Conservation (phyloP, 108 stramenopile genomes). For the Conticribra weissflogii region DNA sequence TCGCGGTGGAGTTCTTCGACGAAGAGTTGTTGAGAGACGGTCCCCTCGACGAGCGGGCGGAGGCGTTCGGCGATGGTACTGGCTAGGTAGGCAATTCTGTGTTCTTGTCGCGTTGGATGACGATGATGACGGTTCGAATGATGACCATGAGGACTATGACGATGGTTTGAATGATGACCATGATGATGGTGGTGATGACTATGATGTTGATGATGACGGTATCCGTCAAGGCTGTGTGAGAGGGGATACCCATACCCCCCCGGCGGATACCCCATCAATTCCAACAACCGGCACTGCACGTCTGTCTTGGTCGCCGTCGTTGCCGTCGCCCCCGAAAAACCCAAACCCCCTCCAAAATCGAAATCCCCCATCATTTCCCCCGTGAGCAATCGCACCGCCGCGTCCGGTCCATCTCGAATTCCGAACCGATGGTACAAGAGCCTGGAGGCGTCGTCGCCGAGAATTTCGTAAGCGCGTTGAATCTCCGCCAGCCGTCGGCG, state of each 20-base stretch:
- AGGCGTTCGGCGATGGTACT: conserved; percentile 63
- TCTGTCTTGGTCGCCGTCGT: background rate
- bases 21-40: conserved; percentile 45
- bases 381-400: conserved; percentile 51
- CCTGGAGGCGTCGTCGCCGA: conserved; percentile 73
- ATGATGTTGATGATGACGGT: background rate
- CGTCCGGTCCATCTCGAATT: conserved; percentile 55
- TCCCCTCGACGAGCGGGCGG: conserved; percentile 78
- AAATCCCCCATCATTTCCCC: conserved; percentile 8
- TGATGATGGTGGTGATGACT: conserved; percentile 8
- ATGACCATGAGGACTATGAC: background rate
- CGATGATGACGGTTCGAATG: conserved; percentile 16
- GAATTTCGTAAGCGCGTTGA: conserved; percentile 71
- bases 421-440: conserved; percentile 82
- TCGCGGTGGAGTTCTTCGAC: conserved; percentile 51
- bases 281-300: conserved; percentile 30
- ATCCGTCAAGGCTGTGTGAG: background rate
- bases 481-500: conserved; percentile 42
- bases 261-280: conserved; percentile 53
- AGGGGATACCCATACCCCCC: background rate
- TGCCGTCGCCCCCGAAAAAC: background rate
- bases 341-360: background rate
- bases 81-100: conserved; percentile 59
- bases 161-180: background rate
- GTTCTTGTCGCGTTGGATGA: conserved; percentile 8